Evolutionary conservation across 371 early-diverging fungal genomes (phyloP).

Genomic region (Mucor sp.): DNA sequence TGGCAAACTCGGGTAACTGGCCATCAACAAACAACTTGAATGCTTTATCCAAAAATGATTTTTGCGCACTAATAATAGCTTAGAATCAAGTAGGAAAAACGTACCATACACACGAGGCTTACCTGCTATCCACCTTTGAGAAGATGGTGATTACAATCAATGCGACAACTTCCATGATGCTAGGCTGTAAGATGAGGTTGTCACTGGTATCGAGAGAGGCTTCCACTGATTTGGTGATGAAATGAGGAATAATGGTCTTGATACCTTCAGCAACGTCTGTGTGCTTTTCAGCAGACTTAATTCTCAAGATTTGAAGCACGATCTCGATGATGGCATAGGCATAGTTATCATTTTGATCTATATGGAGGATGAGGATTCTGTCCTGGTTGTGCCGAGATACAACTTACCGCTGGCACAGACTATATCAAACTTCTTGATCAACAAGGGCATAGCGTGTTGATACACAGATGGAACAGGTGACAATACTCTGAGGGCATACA

Average conservation of each 20-base stretch:
- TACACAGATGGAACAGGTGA: constrained; percentile 35
- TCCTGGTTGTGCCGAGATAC: too few species aligned
- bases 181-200: constrained; percentile 31
- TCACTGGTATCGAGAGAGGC: constrained; percentile 37
- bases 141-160: constrained; percentile 51
- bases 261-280: constrained; percentile 51
- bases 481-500: constrained; percentile 31
- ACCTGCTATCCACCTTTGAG: constrained; percentile 49
- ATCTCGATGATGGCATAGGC: constrained; percentile 47
- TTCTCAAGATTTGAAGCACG: constrained; percentile 43
- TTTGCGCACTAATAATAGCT: constrained; percentile 35
- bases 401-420: constrained; percentile 36
- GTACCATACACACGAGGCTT: constrained; percentile 1
- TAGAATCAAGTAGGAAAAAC: background rate
- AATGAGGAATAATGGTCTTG: constrained; percentile 43
- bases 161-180: constrained; percentile 41
- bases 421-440: constrained; percentile 39
- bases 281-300: constrained; percentile 46
- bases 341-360: constrained; percentile 36
- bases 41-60: constrained; percentile 44
- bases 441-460: constrained; percentile 21
- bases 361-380: background rate
- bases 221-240: constrained; percentile 46
- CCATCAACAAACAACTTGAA: constrained; percentile 53
- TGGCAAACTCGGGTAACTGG: constrained; percentile 32